Base-by-base conservation (phyloP, 2,329 filamentous ascomycete species). In the Thelonectria olida region DNA sequence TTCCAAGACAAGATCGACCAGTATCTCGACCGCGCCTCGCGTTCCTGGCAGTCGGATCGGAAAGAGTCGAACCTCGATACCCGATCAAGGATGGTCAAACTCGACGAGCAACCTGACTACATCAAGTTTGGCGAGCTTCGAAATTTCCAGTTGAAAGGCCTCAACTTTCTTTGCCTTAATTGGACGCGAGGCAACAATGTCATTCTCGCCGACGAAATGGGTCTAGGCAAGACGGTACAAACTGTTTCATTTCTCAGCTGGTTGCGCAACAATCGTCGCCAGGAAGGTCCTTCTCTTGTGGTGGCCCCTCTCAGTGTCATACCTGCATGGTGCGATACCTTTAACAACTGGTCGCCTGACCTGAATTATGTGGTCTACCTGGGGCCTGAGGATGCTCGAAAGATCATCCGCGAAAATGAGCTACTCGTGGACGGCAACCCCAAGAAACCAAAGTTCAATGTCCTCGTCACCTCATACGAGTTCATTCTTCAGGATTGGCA, bases 181-280 rank as follows among this genome's bases (percentile, higher is more conserved):
- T 99, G 96, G 96, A 92, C 92, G 54, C 90, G 91, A 72, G 90
- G 89, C 56, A 96, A 96, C 76, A 99, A 98, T 71, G 96, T 98
- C 73, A 97, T 99, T 70, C 85, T 99, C 54, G 96, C 96, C 49
- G 96, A 99, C 75, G 96, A 99, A 79, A 99, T 99, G 96, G 96
- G 96, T 71, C 85, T 99, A 13, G 96, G 96, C 25, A 99, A 99
- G 81, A 99, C 96, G 0, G 96, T 99, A 0, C 96, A 99, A 79
- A 97, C 95, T 0, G 94, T 99, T 25, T 90, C 95, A 0, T 98
- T 98, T 76, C 90, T 99, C 77, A 97, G 95, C 75, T 99, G 96
- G 95, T 85, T 99, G 62, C 92, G 93, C 55, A 95, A 98, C 78
- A 89, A 93, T 60, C 89, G 95, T 67, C 85, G 85, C 50, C 96